Base-by-base conservation (phyloP, 1,284 basidiomycete species). In the Vanrija sp. region DNA sequence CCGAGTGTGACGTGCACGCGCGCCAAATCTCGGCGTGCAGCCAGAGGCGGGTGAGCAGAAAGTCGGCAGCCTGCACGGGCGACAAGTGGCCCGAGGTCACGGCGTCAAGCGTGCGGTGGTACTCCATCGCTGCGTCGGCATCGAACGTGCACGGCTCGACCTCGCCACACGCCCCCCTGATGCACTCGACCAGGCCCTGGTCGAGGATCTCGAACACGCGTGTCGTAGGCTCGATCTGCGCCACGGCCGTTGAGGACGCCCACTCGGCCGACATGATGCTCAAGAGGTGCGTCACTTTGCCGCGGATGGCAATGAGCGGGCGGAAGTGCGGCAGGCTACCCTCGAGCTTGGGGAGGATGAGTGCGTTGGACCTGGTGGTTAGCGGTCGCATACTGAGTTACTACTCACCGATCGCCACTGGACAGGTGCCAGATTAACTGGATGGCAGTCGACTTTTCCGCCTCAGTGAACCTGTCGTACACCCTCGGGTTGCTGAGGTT, bases 151-250 rank as follows among this genome's bases (percentile, higher is more conserved):
- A 31, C 1, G 31, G 10, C 10, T 31, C 31, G 31, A 9, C 31
- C 31, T 31, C 31, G 31, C 31, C 31, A 19, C 47, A 48, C 5
- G 18, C 16, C 12, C 38, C 38, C 16, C 20, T 23, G 38, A 48
- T 41, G 39, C 47, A 48, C 23, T 10, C 37, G 39, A 48, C 25
- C 23, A 48, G 19, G 6, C 18, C 20, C 37, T 41, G 38, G 22
- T 48, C 47, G 16, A 48, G n/a, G 22, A 25, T 27, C 38, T 48
- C 47, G n/a, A 41, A 48, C 9, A 48, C 37, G 20, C 47, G 47
- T 6, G 47, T 48, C 6, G 37, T 41, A 1, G 47, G 47, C 25
- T 39, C 47, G n/a, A 48, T 37, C 10, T 20, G 31, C 31, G 12
- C 31, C 9, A 31, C 31, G 1, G 31, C 31, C 31, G 31, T 14